phyloP scores from a whole-genome alignment of 352 stramenopile species.

The Thalassiosira sp. region DNA sequence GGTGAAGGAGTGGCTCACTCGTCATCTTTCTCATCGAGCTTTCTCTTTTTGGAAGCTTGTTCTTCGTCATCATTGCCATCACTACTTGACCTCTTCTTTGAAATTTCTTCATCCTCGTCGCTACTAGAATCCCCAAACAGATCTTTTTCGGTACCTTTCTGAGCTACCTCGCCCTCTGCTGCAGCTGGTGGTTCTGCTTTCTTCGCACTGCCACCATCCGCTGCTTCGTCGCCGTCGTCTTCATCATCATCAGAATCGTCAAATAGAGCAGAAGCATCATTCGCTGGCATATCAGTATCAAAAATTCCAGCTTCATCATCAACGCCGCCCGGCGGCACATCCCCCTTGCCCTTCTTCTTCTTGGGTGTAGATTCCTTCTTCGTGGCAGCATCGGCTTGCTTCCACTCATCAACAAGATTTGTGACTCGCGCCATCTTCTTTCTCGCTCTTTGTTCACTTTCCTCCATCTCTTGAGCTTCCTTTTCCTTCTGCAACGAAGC shows the following conservation, averaged over 20 bases:
- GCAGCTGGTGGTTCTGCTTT: conserved; percentile 8
- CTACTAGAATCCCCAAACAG: conserved; percentile 74
- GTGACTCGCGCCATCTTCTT: conserved; percentile 68
- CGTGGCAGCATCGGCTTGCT: conserved; percentile 49
- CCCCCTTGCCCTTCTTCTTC: conserved; percentile 44
- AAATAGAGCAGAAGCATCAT: conserved; percentile 57
- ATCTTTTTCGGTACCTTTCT: conserved; percentile 58
- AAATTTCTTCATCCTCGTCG: conserved; percentile 58
- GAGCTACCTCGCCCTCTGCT: conserved; percentile 25
- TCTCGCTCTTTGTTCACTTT: conserved; percentile 65
- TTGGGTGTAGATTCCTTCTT: conserved; percentile 41
- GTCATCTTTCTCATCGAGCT: conserved; percentile 41
- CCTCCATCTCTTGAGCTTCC: conserved; percentile 66
- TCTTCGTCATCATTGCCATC: conserved; percentile 39
- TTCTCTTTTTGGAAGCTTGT: conserved; percentile 49
- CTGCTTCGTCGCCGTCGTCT: conserved; percentile 29
- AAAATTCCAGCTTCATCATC: conserved; percentile 61
- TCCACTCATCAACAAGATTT: conserved; percentile 66
- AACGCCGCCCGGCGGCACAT: conserved; percentile 41
- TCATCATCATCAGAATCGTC: conserved; percentile 73
- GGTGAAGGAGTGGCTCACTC: neutral
- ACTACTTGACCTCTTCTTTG: conserved; percentile 42
- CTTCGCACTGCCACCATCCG: conserved; percentile 11
- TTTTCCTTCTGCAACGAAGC: conserved; percentile 58
- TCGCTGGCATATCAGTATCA: conserved; percentile 46